Conservation (phyloP, 345 rosid genomes). For the Linum lewisii region DNA sequence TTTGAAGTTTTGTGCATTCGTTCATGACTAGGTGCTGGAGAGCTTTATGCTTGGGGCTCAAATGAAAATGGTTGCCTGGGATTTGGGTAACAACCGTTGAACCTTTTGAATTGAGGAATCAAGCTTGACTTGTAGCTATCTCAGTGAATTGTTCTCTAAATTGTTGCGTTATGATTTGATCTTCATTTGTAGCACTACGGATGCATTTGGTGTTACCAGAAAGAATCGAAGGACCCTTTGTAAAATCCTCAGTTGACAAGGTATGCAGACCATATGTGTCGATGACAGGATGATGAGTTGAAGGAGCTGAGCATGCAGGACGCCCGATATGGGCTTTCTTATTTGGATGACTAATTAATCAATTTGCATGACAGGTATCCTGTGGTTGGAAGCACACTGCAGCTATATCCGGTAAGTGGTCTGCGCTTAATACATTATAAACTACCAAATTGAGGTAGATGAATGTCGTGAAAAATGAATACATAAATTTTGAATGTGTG, state of each 20-base stretch:
- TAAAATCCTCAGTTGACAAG: constrained; percentile 48
- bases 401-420: constrained; percentile 65
- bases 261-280: constrained; percentile 23
- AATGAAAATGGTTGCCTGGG: constrained; percentile 98
- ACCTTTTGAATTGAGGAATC: constrained; percentile 13
- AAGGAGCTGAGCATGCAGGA: no score
- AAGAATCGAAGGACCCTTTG: constrained; percentile 66
- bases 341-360: neutral
- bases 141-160: neutral
- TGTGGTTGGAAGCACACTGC: constrained; percentile 99
- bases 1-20: constrained; percentile 21
- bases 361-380: constrained; percentile 42
- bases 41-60: constrained; percentile 79
- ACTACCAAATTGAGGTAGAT: neutral
- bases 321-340: no score
- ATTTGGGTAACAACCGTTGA: constrained; percentile 39
- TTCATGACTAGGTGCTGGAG: constrained; percentile 54
- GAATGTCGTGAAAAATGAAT: neutral
- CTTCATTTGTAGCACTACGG: constrained; percentile 42
- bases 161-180: neutral
- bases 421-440: neutral
- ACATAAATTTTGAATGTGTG: constrained; percentile 3
- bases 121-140: neutral
- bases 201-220: constrained; percentile 55
- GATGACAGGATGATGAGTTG: no score